Evolutionary conservation across 768 basidiomycete genomes (phyloP).

Genomic region (Pulveroboletus ravenelii): DNA sequence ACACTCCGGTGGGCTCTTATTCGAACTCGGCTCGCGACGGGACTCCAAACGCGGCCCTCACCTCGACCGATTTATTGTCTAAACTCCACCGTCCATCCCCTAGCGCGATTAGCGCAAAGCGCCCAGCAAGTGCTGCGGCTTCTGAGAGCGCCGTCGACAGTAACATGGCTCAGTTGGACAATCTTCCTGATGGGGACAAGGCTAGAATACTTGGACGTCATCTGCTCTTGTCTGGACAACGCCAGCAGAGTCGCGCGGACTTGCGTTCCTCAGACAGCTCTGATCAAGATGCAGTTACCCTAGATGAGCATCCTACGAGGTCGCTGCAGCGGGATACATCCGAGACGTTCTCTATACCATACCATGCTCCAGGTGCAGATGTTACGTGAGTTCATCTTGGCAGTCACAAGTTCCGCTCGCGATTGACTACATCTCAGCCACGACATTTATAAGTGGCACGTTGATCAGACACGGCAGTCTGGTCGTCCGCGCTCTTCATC

Average conservation of each 20-base stretch:
- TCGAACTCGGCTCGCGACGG: slow-evolving; percentile 8
- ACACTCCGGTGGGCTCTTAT: slow-evolving; percentile 35
- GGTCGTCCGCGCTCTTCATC: slow-evolving; percentile 67
- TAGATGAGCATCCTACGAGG: slow-evolving; percentile 18
- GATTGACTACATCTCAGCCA: slow-evolving; percentile 46
- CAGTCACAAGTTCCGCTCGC: slow-evolving; percentile 12
- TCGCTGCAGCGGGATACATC: slow-evolving; percentile 40
- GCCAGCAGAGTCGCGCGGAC: slow-evolving; percentile 28
- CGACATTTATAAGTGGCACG: slow-evolving; percentile 94
- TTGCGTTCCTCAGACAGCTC: slow-evolving; percentile 20
- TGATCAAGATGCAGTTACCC: slow-evolving; percentile 18
- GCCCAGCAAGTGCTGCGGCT: slow-evolving; percentile 26
- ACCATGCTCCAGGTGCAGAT: slow-evolving; percentile 83
- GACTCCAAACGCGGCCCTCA: slow-evolving; percentile 1
- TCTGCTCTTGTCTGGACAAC: slow-evolving; percentile 69
- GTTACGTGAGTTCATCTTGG: slow-evolving; percentile 69
- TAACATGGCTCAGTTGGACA: slow-evolving; percentile 44
- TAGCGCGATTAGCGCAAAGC: slow-evolving; percentile 38
- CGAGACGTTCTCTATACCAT: slow-evolving; percentile 84
- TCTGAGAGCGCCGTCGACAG: slow-evolving; percentile 30
- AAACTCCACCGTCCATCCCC: slow-evolving; percentile 24
- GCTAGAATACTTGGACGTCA: slow-evolving; percentile 75
- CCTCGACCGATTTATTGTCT: slow-evolving; percentile 12
- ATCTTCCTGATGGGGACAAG: slow-evolving; percentile 78
- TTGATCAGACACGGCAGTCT: slow-evolving; percentile 59